Conservation (phyloP, 345 rosid species). For the Murraya koenigii region DNA sequence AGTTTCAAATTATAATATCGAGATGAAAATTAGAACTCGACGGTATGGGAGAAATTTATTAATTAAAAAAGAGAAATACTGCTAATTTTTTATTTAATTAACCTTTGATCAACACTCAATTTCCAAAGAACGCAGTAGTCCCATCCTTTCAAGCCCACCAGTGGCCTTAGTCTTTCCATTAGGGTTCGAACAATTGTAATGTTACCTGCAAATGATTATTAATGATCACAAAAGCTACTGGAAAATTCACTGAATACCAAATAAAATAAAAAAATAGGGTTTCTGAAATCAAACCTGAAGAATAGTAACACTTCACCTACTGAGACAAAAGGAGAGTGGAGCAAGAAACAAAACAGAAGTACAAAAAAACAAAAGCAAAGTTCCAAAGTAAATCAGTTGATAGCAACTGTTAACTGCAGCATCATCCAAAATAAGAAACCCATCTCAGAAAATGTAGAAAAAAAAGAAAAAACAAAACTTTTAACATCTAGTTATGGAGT, state of each 20-base stretch:
- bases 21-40: no score
- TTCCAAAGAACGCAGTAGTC: slow-evolving; percentile 86
- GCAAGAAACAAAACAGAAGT: slow-evolving; percentile 18
- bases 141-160: slow-evolving; percentile 72
- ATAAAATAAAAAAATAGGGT: no score
- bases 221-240: neutral
- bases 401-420: slow-evolving; percentile 30
- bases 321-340: slow-evolving; percentile 16
- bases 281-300: no score
- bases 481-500: neutral
- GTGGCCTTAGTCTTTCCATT: slow-evolving; percentile 65
- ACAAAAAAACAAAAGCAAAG: slow-evolving; percentile 4
- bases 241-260: neutral
- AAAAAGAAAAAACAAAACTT: neutral
- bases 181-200: slow-evolving; percentile 49
- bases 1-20: no score
- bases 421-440: neutral
- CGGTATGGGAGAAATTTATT: neutral
- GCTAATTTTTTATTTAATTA: neutral
- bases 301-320: no score
- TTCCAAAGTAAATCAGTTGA: slow-evolving; percentile 21
- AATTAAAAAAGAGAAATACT: neutral
- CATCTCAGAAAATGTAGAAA: neutral
- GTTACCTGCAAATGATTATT: slow-evolving; percentile 15
- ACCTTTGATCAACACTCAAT: slow-evolving; percentile 86